Evolutionary conservation across 257 asterid species (phyloP).

Genomic region (Catharanthus roseus): DNA sequence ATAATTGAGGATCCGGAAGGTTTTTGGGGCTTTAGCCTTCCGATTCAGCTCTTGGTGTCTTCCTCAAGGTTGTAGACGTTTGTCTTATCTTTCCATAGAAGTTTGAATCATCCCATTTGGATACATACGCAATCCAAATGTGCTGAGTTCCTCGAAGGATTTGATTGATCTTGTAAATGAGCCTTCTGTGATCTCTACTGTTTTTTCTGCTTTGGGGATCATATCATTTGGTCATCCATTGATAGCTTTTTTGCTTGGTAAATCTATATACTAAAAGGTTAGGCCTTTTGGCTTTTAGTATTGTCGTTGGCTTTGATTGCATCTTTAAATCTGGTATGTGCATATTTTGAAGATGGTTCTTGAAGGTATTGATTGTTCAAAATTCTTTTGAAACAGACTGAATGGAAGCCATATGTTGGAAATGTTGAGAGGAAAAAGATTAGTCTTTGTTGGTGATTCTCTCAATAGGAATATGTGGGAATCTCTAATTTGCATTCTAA

Average conservation of each 20-base stretch:
- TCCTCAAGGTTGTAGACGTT: too few species aligned
- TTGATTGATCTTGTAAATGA: too few species aligned
- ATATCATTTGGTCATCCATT: neutral
- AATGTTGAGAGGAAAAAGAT: constrained; percentile 53
- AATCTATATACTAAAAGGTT: neutral
- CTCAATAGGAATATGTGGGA: constrained; percentile 82
- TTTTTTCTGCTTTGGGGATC: too few species aligned
- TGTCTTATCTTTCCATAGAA: too few species aligned
- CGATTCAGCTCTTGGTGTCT: too few species aligned
- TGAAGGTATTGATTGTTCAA: constrained; percentile 4
- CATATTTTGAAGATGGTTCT: neutral
- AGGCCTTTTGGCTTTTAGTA: neutral
- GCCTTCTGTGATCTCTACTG: too few species aligned
- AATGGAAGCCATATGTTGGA: constrained; percentile 54
- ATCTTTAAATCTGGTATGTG: too few species aligned
- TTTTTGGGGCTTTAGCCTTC: too few species aligned
- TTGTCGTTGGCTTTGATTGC: neutral
- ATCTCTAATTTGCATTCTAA: constrained; percentile 62
- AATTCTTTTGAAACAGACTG: constrained; percentile 33
- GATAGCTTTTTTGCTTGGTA: neutral
- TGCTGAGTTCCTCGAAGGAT: too few species aligned
- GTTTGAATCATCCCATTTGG: too few species aligned
- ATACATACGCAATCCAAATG: too few species aligned
- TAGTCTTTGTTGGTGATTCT: constrained; percentile 76
- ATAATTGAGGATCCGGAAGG: too few species aligned